Percentiles rank a stretch among this genome's conserved stretches.
phyloP scores from a whole-genome alignment of 2,329 filamentous ascomycete genomes.

The Fusarium sp. region DNA sequence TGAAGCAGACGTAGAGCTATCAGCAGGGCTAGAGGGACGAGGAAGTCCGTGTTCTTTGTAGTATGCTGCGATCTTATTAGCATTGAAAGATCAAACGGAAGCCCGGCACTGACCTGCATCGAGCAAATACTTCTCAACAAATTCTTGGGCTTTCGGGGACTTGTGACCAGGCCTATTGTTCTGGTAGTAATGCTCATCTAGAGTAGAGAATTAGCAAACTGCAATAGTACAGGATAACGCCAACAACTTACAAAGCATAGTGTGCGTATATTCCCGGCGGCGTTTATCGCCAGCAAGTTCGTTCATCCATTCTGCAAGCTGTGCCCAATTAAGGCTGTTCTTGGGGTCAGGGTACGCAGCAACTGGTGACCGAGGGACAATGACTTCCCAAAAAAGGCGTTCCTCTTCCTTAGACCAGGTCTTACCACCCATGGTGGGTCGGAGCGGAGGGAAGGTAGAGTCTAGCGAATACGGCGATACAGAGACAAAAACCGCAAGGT shows the following conservation, averaged over 20 bases:
- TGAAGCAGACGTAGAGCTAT: background rate
- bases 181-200: constrained; percentile 60
- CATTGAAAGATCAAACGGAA: background rate
- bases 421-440: constrained; percentile 60
- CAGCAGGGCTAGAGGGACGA: constrained; percentile 14
- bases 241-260: constrained; percentile 51
- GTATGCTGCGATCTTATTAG: constrained; percentile 29
- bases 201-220: constrained; percentile 13
- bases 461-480: background rate
- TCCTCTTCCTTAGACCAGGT: constrained; percentile 63
- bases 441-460: background rate
- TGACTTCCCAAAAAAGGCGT: constrained; percentile 58
- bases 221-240: background rate
- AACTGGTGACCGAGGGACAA: constrained; percentile 53
- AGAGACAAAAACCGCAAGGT: background rate
- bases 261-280: constrained; percentile 54
- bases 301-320: constrained; percentile 55
- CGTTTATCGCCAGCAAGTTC: constrained; percentile 48
- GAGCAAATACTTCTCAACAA: constrained; percentile 50
- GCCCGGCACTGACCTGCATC: constrained; percentile 37
- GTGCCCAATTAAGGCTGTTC: constrained; percentile 50
- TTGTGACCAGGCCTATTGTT: constrained; percentile 53
- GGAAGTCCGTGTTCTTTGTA: constrained; percentile 20
- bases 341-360: constrained; percentile 33
- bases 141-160: constrained; percentile 52